Evolutionary conservation across 1,284 basidiomycete genomes (phyloP), one percentile per base, ranked within the genome.

Genomic region (Puccinia brachypodii): DNA sequence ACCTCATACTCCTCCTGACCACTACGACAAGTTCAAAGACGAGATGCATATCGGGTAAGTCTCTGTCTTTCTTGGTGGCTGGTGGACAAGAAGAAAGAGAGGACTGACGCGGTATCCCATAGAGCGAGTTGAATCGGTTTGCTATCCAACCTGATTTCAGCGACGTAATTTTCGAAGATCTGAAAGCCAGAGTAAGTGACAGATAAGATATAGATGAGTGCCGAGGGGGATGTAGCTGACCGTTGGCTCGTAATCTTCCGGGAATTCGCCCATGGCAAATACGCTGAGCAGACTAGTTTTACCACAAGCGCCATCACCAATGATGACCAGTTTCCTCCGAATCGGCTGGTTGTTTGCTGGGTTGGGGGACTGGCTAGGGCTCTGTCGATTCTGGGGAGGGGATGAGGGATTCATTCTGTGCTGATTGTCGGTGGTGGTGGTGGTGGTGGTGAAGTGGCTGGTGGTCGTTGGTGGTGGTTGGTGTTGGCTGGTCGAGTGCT

Each of bases 101-200:
- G 73, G 44, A 91, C 93, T 87, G 87, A 94, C 94, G 96, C 96
- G 82, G 95, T 98, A 89, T 98, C 96, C 96, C 96, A 98, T 50
- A 98, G 88, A 58, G 96, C 95, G 80, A 98, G 88, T 87, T 98
- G 95, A 31, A 98, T 93, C 60, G 95, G 94, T 87, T 98, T 98
- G 84, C 95, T 95, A 87, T 99, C 96, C 79, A 98, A 89, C 85
- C 95, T 90, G 85, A 99, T 97, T 88, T 98, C 96, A 68, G 96
- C 96, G 83, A 98, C 96, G 87, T 98, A 99, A 87, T 98, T 99
- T 88, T 97, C 95, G 85, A 97, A 97, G 79, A 97, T 95, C 83
- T 85, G 80, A 64, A 73, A 25, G 16, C 7, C 50, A 8, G 25
- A n/a, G 25, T 56, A 56, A n/a, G 16, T 56, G 7, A 6, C 16